Base-by-base conservation (phyloP, 345 rosid genomes). In the Trapa incisa region DNA sequence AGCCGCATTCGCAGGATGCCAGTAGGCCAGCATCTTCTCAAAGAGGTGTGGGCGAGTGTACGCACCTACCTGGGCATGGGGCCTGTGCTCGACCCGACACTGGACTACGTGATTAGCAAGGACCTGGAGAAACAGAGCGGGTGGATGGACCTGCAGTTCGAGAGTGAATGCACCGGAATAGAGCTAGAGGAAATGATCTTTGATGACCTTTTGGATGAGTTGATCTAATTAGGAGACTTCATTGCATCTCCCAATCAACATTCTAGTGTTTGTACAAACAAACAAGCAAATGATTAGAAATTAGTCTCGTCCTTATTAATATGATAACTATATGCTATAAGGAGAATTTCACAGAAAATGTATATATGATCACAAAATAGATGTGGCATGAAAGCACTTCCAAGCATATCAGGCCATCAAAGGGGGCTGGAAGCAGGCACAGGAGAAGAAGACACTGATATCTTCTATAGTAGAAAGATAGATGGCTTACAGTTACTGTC, bases 91-190 rank as follows among this genome's bases (percentile, higher is more conserved):
- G 82, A 82, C 14, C 80, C 73, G 2, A 77, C 82, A 7, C 39
- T 80, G 77, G 89, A 90, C 72, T 70, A 78, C 61, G 63, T 79
- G 17, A 74, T 80, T 37, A 66, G 74, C 60, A 79, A 75, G 70
- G 96, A 93, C 73, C 77, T 87, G 45, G 68, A 76, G 2, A 86
- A 72, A 74, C 66, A 50, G 13, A 83, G 83, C 47, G 86, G 87
- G 32, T 90, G 98, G 98, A 84, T 90, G 97, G 86, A 83, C 73
- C 76, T 90, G 39, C 92, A 87, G 73, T 87, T 82, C 54, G 92
- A 90, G 56, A 66, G 76, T 12, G 95, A 88, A 77, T 83, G 96
- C 39, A 77, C 80, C 9, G 97, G 83, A 35, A 80, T 88, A 47
- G 96, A 90, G 74, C 70, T 90, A 53, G 95, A 84, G 71, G 91